A percentile compares a stretch with the other conserved stretches of the same genome.
phyloP scores from a whole-genome alignment of 805 yeast genomes.

The Pichia gijzeniarum region DNA sequence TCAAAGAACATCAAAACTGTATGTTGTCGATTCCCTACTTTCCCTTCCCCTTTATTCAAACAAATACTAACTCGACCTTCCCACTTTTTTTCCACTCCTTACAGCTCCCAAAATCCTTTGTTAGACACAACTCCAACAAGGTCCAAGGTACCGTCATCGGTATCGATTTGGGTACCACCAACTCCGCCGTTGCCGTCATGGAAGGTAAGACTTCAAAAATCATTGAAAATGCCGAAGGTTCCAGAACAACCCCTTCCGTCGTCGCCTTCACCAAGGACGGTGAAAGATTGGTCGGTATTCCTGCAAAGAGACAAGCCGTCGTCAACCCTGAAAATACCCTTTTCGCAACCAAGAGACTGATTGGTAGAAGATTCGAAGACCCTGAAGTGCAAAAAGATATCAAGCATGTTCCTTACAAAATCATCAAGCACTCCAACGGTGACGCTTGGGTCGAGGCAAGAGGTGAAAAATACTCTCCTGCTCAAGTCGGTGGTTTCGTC shows the following conservation, averaged over 20 bases:
- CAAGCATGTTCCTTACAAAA: constrained; percentile 54
- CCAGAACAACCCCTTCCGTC: constrained; percentile 72
- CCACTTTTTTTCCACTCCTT: background rate
- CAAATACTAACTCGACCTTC: background rate
- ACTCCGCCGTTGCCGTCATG: constrained; percentile 78
- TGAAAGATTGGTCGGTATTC: constrained; percentile 51
- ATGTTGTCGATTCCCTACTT: constrained; percentile 12
- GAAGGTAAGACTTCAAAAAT: constrained; percentile 57
- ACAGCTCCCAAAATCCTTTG: constrained; percentile 21
- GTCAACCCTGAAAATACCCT: constrained; percentile 73
- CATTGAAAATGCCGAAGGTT: constrained; percentile 73
- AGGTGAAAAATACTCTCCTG: constrained; percentile 49
- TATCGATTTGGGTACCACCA: constrained; percentile 80
- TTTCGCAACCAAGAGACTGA: constrained; percentile 75
- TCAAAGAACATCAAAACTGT: constrained; percentile 30
- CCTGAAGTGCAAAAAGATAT: constrained; percentile 65
- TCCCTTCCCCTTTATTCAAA: background rate
- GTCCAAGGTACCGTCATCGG: constrained; percentile 53
- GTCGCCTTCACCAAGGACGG: constrained; percentile 56
- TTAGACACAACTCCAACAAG: constrained; percentile 31
- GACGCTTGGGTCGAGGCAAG: constrained; percentile 62
- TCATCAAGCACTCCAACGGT: constrained; percentile 52
- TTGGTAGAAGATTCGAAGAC: constrained; percentile 66
- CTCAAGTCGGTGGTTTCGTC: constrained; percentile 65
- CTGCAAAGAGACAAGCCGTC: constrained; percentile 73